phyloP scores from a whole-genome alignment of 345 rosid genomes.

The Aethionema arabicum region DNA sequence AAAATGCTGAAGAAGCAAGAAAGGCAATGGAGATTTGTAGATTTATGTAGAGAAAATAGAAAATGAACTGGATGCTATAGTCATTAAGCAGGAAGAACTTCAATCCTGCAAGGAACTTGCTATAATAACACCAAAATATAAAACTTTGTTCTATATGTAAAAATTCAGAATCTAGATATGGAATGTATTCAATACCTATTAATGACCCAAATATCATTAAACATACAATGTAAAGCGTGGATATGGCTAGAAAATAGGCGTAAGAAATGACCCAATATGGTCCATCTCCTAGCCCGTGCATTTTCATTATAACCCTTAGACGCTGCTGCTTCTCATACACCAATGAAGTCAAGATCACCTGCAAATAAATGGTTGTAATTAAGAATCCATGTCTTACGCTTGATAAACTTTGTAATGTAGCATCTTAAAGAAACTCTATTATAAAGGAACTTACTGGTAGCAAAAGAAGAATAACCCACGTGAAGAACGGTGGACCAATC shows the following conservation, averaged over 20 bases:
- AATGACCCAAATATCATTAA: conserved; percentile 73
- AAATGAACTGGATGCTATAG: conserved; percentile 67
- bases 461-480: conserved; percentile 51
- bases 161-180: neutral
- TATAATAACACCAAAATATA: conserved; percentile 1
- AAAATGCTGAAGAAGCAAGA: conserved; percentile 61
- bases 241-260: conserved; percentile 67
- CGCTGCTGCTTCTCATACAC: conserved; percentile 84
- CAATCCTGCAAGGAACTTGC: conserved; percentile 54
- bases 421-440: conserved; percentile 4
- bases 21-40: conserved; percentile 82
- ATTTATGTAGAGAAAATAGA: conserved; percentile 72
- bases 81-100: conserved; percentile 71
- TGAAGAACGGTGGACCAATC: conserved; percentile 49
- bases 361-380: conserved; percentile 4
- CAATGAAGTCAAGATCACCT: conserved; percentile 69
- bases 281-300: conserved; percentile 96
- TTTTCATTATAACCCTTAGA: conserved; percentile 89
- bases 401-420: neutral
- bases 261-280: conserved; percentile 91
- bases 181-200: conserved; percentile 47
- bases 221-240: conserved; percentile 56
- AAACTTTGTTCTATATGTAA: neutral
- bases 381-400: neutral
- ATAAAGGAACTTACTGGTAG: conserved; percentile 61